These are phyloP conservation scores for Neospermospora avenae DNA, from an alignment of 2,329 filamentous ascomycete genomes.

Conservation along the genomic window DNA sequence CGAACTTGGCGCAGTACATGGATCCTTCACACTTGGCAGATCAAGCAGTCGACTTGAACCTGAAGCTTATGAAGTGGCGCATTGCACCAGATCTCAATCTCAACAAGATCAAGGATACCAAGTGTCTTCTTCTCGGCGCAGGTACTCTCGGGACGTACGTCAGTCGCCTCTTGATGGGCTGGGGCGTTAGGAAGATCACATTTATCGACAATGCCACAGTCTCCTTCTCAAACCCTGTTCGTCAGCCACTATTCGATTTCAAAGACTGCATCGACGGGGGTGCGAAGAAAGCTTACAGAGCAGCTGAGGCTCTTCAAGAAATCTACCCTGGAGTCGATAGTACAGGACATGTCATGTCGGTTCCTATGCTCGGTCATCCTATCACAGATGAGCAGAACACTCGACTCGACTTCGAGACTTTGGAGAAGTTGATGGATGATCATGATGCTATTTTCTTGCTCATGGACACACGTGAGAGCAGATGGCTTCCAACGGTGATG, in stretches of 20 bases:
- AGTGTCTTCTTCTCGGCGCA: slow-evolving; percentile 85
- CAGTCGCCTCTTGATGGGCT: slow-evolving; percentile 85
- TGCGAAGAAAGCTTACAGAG: slow-evolving; percentile 75
- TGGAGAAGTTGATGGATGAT: slow-evolving; percentile 71
- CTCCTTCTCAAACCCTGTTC: slow-evolving; percentile 93
- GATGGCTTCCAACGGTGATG: slow-evolving; percentile 96
- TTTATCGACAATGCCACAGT: slow-evolving; percentile 93
- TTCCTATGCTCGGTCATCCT: slow-evolving; percentile 94
- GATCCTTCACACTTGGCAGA: slow-evolving; percentile 85
- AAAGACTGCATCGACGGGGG: slow-evolving; percentile 85
- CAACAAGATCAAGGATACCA: slow-evolving; percentile 83
- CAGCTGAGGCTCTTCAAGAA: slow-evolving; percentile 73
- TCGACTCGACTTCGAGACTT: slow-evolving; percentile 68
- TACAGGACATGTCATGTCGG: slow-evolving; percentile 74
- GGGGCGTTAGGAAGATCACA: slow-evolving; percentile 93
- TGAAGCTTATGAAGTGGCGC: slow-evolving; percentile 99
- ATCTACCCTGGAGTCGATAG: slow-evolving; percentile 91
- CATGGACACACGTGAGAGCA: slow-evolving; percentile 91
- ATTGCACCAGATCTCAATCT: slow-evolving; percentile 86
- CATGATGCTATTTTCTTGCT: slow-evolving; percentile 95
- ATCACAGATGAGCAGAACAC: slow-evolving; percentile 69
- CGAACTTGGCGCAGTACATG: slow-evolving; percentile 89
- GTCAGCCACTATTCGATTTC: slow-evolving; percentile 89
- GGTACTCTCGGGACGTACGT: slow-evolving; percentile 95
- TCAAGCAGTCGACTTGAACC: slow-evolving; percentile 90